These are phyloP conservation scores for Pichia exigua DNA, from an alignment of 805 yeast genomes.

Conservation along the genomic window DNA sequence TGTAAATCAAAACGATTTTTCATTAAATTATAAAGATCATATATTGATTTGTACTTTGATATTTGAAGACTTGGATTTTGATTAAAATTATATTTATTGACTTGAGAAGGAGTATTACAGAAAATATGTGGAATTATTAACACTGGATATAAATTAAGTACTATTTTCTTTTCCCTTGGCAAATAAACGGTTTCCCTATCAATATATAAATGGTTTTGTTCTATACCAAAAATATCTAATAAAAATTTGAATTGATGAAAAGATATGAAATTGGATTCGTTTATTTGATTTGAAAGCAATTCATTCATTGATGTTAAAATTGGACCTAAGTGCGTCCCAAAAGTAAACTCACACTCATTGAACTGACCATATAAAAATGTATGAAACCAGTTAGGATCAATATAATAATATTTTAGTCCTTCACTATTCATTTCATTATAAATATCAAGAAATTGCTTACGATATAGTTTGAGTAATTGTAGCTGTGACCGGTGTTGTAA, in stretches of 20 bases:
- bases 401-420: slow-evolving; percentile 42
- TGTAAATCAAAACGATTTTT: not conserved
- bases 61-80: slow-evolving; percentile 28
- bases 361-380: slow-evolving; percentile 31
- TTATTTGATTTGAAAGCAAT: not conserved
- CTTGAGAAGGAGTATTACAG: slow-evolving; percentile 13
- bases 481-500: slow-evolving; percentile 1
- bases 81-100: slow-evolving; percentile 25
- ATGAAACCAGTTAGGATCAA: slow-evolving; percentile 40
- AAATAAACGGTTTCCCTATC: slow-evolving; percentile 28
- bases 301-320: slow-evolving; percentile 41
- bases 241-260: slow-evolving; percentile 39
- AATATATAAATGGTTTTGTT: slow-evolving; percentile 31
- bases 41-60: not conserved
- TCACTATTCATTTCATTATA: slow-evolving; percentile 23
- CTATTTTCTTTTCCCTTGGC: slow-evolving; percentile 18
- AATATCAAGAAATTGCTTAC: slow-evolving; percentile 14
- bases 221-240: slow-evolving; percentile 47
- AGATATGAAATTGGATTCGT: slow-evolving; percentile 29
- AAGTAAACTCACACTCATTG: slow-evolving; percentile 24
- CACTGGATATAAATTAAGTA: slow-evolving; percentile 21
- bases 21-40: not conserved
- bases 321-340: slow-evolving; percentile 33
- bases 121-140: slow-evolving; percentile 23
- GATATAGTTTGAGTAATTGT: slow-evolving; percentile 13